phyloP scores from a whole-genome alignment of 2,329 filamentous ascomycete genomes.

The Stagonosporopsis chrysanthemi region DNA sequence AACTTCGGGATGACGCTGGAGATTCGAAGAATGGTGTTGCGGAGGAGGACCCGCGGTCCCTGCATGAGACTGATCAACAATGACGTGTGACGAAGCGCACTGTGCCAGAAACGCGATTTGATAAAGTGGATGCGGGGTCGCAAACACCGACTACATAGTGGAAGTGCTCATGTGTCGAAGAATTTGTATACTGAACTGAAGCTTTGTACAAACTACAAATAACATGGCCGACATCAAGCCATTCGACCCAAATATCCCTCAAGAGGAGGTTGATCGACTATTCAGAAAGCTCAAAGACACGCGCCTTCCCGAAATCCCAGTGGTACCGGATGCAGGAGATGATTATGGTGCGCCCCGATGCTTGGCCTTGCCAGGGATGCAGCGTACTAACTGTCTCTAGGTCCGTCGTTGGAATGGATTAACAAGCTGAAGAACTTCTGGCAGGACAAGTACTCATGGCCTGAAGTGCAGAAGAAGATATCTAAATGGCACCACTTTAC shows the following conservation, averaged over 20 bases:
- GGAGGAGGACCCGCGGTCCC: slow-evolving; percentile 10
- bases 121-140: slow-evolving; percentile 5
- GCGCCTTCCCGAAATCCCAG: slow-evolving; percentile 40
- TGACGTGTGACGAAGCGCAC: slow-evolving; percentile 8
- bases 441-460: slow-evolving; percentile 47
- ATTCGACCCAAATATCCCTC: slow-evolving; percentile 46
- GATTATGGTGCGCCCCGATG: slow-evolving; percentile 38
- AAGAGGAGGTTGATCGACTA: slow-evolving; percentile 47
- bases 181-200: no score
- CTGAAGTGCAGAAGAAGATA: slow-evolving; percentile 42
- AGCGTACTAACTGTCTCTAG: slow-evolving; percentile 12
- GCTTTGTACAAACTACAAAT: background rate
- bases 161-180: background rate
- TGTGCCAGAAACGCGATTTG: slow-evolving; percentile 7
- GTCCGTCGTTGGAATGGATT: slow-evolving; percentile 44
- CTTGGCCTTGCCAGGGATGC: background rate
- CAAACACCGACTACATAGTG: background rate
- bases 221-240: slow-evolving; percentile 37
- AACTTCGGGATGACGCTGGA: slow-evolving; percentile 1
- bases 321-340: slow-evolving; percentile 47
- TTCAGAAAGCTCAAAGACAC: slow-evolving; percentile 48
- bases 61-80: slow-evolving; percentile 3
- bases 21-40: slow-evolving; percentile 2
- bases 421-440: slow-evolving; percentile 45
- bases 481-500: slow-evolving; percentile 46